Conservation (phyloP, 805 yeast species). For the Metahyphopichia silvanorum region DNA sequence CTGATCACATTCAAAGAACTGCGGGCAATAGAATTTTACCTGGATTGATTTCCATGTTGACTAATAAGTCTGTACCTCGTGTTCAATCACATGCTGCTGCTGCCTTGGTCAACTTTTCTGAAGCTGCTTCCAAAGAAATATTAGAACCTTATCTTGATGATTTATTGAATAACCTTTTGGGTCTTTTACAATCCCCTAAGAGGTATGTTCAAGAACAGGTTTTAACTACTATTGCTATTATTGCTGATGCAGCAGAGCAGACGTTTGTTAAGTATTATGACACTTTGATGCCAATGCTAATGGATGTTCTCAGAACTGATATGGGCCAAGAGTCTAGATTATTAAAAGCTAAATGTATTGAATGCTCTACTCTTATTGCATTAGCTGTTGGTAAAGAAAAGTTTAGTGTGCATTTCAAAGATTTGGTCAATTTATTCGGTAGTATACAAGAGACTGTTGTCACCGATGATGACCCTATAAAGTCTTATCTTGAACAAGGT, state of each 20-base stretch:
- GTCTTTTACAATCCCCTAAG: conserved; percentile 78
- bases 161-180: conserved; percentile 69
- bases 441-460: conserved; percentile 59
- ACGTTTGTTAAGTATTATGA: conserved; percentile 90
- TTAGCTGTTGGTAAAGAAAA: conserved; percentile 92
- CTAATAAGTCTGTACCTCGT: conserved; percentile 72
- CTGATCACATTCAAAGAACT: conserved; percentile 80
- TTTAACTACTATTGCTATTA: conserved; percentile 91
- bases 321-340: conserved; percentile 74
- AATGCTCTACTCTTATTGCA: conserved; percentile 92
- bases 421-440: conserved; percentile 68
- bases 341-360: conserved; percentile 89
- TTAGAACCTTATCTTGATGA: conserved; percentile 91
- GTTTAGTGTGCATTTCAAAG: conserved; percentile 71
- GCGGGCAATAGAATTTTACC: conserved; percentile 81
- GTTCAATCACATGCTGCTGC: conserved; percentile 99
- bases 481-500: conserved; percentile 83
- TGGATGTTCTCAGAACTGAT: conserved; percentile 75
- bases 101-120: conserved; percentile 92
- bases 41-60: conserved; percentile 78
- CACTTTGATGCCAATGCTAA: conserved; percentile 84
- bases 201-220: conserved; percentile 97
- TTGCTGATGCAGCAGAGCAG: conserved; percentile 92
- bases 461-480: conserved; percentile 83
- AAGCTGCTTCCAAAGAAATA: conserved; percentile 81